Conservation (phyloP, 352 stramenopile genomes). For the Pythium guiyangense region DNA sequence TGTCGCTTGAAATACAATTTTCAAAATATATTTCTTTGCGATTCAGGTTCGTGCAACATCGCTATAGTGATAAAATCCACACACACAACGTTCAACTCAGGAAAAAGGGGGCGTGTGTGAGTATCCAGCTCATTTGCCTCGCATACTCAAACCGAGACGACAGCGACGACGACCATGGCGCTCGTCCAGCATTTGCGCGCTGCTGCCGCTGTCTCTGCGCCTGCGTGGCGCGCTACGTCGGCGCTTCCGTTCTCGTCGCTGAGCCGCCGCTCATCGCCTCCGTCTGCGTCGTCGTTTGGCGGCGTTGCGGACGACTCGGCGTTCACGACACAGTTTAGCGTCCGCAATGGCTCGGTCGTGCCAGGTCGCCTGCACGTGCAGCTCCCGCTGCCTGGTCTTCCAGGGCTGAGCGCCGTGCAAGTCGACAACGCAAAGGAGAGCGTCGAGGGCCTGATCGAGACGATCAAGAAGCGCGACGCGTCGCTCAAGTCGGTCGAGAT, state of each 20-base stretch:
- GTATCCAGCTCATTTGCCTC: background rate
- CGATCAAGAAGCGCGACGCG: conserved; percentile 38
- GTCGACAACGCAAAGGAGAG: conserved; percentile 32
- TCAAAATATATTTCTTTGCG: too few relatives aligned
- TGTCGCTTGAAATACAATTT: too few relatives aligned
- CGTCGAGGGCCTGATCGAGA: conserved; percentile 50
- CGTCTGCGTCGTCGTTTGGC: background rate
- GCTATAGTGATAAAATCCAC: too few relatives aligned
- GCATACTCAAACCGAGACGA: background rate
- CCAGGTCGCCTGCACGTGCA: conserved; percentile 45
- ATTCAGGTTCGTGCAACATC: too few relatives aligned
- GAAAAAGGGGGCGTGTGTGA: too few relatives aligned
- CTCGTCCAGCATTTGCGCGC: conserved; percentile 12
- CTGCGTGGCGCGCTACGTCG: background rate
- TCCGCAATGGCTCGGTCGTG: conserved; percentile 35
- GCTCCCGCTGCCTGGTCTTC: conserved; percentile 51
- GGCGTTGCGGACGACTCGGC: conserved; percentile 3
- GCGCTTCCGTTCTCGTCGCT: conserved; percentile 6
- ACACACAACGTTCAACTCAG: too few relatives aligned
- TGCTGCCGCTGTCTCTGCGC: background rate
- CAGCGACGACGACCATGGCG: conserved; percentile 6
- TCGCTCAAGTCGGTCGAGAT: conserved; percentile 63
- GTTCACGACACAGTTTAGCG: conserved; percentile 30
- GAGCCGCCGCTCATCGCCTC: background rate
- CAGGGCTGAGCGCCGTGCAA: conserved; percentile 45